Base-by-base conservation (phyloP, 1,284 basidiomycete genomes). In the Meripilus lineatus region DNA sequence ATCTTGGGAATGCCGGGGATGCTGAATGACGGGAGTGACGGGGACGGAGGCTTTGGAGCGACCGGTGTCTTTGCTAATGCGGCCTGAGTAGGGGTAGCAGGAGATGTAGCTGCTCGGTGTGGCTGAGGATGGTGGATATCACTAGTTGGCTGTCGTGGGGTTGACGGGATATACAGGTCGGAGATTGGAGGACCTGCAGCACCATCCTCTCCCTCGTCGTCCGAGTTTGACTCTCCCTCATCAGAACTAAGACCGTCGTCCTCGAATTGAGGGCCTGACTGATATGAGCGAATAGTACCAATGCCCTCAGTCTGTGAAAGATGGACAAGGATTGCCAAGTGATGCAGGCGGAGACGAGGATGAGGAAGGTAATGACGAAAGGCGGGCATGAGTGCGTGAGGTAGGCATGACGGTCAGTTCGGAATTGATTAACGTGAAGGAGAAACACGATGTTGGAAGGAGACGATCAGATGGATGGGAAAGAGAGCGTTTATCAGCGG, bases 201-300 rank as follows among this genome's bases (percentile, higher is more conserved):
- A n/a, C 52, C 54, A 13, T 66, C 65, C 4, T 66, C 69, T 23
- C 68, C 69, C 15, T 68, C 62, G 15, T 62, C 58, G 18, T 64
- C 62, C 25, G 51, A 54, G 18, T 63, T 62, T 14, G 64, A 63
- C 3, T 77, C 79, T 18, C 68, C 70, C 11, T 81, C 77, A 30
- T 75, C 75, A 1, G 79, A 80, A 39, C 75, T 79, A 34, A 87
- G 71, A 1, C 88, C 89, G 54, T 92, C 89, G 56, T 93, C 91
- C 56, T 82, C 75, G 50, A 78, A 79, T 20, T 70, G 73, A 1
- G 75, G 77, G 6, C 70, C 77, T 1, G 58, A 64, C n/a, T 76
- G 70, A 54, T 81, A 68, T 2, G 83, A 84, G 32, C 84, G 81
- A 44, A 92, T 70, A 0, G 92, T 95, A 40, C 92, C 93, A 28